Conservation (phyloP, 2,329 filamentous ascomycete species). For the Tolypocladium pustulatum region DNA sequence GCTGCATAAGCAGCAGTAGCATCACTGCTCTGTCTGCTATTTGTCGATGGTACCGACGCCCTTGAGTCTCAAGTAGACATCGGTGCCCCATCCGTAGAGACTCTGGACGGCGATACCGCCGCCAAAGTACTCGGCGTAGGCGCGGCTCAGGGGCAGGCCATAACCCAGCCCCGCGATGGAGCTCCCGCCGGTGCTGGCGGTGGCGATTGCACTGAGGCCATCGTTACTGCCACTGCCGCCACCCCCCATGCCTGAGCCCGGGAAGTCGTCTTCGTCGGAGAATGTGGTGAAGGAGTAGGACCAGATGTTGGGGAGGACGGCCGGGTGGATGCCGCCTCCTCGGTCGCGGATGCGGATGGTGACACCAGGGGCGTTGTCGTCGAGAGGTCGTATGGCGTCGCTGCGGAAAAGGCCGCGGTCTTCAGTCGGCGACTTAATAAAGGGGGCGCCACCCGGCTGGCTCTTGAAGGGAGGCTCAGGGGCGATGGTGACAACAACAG, state of each 20-base stretch:
- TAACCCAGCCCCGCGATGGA: conserved; percentile 92
- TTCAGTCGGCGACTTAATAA: conserved; percentile 23
- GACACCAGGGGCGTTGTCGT: conserved; percentile 67
- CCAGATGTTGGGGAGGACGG: conserved; percentile 81
- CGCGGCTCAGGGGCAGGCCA: conserved; percentile 77
- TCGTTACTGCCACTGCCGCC: conserved; percentile 22
- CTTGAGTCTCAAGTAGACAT: conserved; percentile 57
- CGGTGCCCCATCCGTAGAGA: conserved; percentile 81
- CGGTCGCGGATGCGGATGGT: conserved; percentile 92
- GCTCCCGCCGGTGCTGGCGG: conserved; percentile 59
- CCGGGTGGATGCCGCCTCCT: conserved; percentile 84
- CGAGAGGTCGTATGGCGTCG: conserved; percentile 44
- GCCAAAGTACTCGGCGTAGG: conserved; percentile 97
- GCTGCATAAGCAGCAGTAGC: neutral
- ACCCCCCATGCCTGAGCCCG: conserved; percentile 17
- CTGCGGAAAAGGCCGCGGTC: conserved; percentile 29
- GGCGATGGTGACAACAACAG: conserved; percentile 87
- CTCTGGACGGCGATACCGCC: conserved; percentile 94
- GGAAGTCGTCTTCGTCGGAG: conserved; percentile 44
- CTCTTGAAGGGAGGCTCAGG: conserved; percentile 41
- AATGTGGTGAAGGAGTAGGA: conserved; percentile 97
- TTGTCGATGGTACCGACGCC: conserved; percentile 45
- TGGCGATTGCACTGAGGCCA: conserved; percentile 65
- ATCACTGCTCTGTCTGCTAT: neutral
- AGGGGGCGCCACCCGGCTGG: conserved; percentile 10